Base-by-base conservation (phyloP, 768 basidiomycete genomes). In the Agrocybe pediades region DNA sequence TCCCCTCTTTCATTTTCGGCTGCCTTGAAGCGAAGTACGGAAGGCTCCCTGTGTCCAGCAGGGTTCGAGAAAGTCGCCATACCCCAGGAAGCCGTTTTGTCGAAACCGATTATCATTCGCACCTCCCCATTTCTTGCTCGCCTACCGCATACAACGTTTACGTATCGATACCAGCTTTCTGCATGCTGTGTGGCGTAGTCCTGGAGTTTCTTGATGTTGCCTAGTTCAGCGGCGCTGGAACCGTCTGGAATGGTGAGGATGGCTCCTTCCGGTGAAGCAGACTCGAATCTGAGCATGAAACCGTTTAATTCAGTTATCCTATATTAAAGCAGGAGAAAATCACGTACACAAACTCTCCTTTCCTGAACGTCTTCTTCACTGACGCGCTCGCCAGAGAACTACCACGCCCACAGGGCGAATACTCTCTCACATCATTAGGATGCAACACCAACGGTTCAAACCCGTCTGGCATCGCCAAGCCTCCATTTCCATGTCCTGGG, bases 201-300 rank as follows among this genome's bases (percentile, higher is more conserved):
- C 25, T 55, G 46, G 19, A 62, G 42, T 20, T 48, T 39, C 1
- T 46, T 30, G 19, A 41, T 21, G 33, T 48, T 62, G 2, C 17
- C 30, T 4, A 62, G 30, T 21, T 62, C 57, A 17, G 60, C 53
- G 0, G 56, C 53, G 2, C 48, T 15, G 5, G 63, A 53, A 0
- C 63, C 63, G n/a, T 53, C 51, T 13, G 63, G 63, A 52, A 65
- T 60, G 1, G 53, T 61, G 9, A 65, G 48, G 17, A 65, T 50
- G 16, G 61, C 63, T 1, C 61, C 63, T 41, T 65, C 61, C 19
- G 45, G 44, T 8, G 40, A 51, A 1, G 52, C 44, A 3, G 55
- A 52, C 16, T 57, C 46, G 47, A 65, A 65, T 1, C 30, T 42
- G 1, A n/a, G n/a, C n/a, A n/a, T n/a, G 58, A 21, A 5, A 42